Conservation (phyloP, 352 stramenopile species). For the Pythium sp. region DNA sequence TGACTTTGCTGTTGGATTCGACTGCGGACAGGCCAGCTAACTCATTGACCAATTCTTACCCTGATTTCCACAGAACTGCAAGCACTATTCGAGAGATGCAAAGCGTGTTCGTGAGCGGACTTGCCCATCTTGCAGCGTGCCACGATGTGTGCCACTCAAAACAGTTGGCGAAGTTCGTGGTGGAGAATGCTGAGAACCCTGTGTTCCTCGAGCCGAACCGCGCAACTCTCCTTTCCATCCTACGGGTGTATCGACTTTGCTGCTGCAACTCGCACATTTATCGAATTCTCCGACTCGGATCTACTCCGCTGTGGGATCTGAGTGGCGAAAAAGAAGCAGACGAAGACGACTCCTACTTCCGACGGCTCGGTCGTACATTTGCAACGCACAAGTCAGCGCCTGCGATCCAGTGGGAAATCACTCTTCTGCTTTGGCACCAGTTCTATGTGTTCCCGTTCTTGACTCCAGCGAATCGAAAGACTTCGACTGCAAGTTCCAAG, state of each 20-base stretch:
- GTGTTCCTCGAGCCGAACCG: constrained; percentile 1
- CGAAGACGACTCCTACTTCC: constrained; percentile 14
- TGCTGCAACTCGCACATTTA: constrained; percentile 24
- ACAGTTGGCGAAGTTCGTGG: background rate
- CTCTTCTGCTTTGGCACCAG: constrained; percentile 5
- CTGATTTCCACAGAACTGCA: background rate
- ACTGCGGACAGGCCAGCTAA: background rate
- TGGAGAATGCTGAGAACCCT: background rate
- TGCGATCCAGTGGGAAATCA: constrained; percentile 8
- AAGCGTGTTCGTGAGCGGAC: background rate
- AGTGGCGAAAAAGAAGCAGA: background rate
- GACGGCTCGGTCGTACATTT: constrained; percentile 6
- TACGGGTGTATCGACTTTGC: constrained; percentile 20
- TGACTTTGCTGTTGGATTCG: background rate
- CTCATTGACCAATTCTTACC: background rate
- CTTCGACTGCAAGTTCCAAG: background rate
- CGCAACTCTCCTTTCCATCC: background rate
- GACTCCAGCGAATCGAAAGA: background rate
- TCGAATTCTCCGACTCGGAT: constrained; percentile 21
- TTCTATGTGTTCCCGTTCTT: constrained; percentile 3
- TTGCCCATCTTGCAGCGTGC: background rate
- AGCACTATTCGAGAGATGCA: background rate
- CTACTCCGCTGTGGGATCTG: constrained; percentile 18
- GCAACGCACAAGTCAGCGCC: background rate
- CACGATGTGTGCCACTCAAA: constrained; percentile 1